Evolutionary conservation across 75 land plant genomes (phyloP).

Genomic region (Azolla pinnata): DNA sequence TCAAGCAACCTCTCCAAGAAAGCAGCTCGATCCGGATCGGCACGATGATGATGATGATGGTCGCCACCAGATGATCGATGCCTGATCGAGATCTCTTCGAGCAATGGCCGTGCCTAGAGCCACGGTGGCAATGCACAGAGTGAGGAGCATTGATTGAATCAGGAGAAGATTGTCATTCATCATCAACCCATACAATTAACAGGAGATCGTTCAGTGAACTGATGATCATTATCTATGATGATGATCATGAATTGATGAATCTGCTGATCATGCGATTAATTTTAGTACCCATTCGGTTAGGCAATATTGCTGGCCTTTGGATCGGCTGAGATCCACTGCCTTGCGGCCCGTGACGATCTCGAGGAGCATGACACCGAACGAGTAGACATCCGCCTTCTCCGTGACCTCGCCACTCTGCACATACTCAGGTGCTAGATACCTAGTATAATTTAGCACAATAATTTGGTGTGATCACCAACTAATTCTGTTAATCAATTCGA

Average conservation of each 20-base stretch:
- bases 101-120: constrained; percentile 37
- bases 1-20: constrained; percentile 23
- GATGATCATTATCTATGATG: too few relatives aligned
- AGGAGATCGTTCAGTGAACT: background rate
- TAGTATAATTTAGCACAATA: too few relatives aligned
- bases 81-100: too few relatives aligned
- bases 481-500: too few relatives aligned
- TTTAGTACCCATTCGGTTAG: constrained; percentile 37
- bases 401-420: constrained; percentile 45
- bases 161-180: background rate
- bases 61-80: too few relatives aligned
- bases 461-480: too few relatives aligned
- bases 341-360: constrained; percentile 56
- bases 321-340: constrained; percentile 20
- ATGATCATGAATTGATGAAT: background rate
- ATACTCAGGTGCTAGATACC: constrained; percentile 77
- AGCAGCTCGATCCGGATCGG: too few relatives aligned
- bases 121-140: too few relatives aligned
- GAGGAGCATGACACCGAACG: constrained; percentile 58
- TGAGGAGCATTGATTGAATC: too few relatives aligned
- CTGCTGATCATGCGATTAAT: too few relatives aligned
- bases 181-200: background rate
- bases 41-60: too few relatives aligned
- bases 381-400: constrained; percentile 61
- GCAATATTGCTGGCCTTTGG: constrained; percentile 26